Evolutionary conservation across 164 flowering plant genomes (phyloP), one percentile per base, ranked within the genome.

Genomic region (grape (Vitis vinifera)): DNA sequence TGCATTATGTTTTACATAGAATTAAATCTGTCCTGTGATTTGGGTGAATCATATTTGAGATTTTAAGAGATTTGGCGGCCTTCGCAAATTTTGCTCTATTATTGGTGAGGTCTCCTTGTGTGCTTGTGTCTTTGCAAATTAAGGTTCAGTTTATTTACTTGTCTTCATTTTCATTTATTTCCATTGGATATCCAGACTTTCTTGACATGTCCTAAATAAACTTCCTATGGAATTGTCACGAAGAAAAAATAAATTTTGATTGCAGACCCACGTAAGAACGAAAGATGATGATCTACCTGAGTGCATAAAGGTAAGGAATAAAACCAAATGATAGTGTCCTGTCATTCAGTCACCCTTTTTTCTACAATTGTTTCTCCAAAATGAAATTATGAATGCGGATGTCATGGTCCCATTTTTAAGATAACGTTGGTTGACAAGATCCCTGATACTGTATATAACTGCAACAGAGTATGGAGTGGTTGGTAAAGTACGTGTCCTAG

Each of bases 261-360:
- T 84, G 84, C 92, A 94, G 97, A 85, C 84, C 66, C 97, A 94
- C 71, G 79, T 86, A 44, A 86, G 93, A 81, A 81, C 89, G 17
- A 79, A 85, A 74, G 84, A 80, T 59, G 86, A 87, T 27, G 88
- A 89, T 81, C 75, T 94, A 50, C 77, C 85, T 1, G 92, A 85
- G 77, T 94, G 98, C 86, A 77, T 91, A 29, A 78, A 88, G 90
- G 97, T 91, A 78, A 19, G 50, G 14, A 51, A 19, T 44, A 8
- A 47, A 37, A 27, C 51, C 15, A 47, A 15, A 27, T n/a, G 23
- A 23, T 49, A 13, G 30, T 61, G 10, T 10, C 65, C n/a, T 53
- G 1, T 2, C 58, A 9, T 48, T 61, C 48, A 16, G 44, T 57
- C 56, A 16, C 67, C 37, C 49, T 59, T 27, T 15, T 65, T 16